Base-by-base conservation (phyloP, 306 rosid species). In the Begonia fuchsioides region DNA sequence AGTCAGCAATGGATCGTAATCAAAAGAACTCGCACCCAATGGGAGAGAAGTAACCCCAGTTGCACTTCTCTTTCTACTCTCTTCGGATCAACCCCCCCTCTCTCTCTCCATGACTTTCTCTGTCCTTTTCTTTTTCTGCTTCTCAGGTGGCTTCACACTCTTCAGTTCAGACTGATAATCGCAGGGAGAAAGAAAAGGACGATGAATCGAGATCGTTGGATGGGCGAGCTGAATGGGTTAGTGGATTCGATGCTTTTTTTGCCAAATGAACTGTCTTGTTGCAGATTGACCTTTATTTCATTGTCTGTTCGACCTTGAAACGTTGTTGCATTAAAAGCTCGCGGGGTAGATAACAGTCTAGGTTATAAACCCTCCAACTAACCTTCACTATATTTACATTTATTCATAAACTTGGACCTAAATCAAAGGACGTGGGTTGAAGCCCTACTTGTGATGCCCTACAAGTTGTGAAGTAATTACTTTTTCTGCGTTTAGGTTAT, bases 271-370 rank as follows among this genome's bases (percentile, higher is more conserved):
- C 14, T 10, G 45, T 41, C 45, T 41, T 41, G 12, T 41, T 41
- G 45, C 45, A 41, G 45, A 41, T 41, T 41, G 13, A 10, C 14
- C 45, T 41, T 41, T 41, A 5, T 10, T 41, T 41, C 45, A n/a
- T 41, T 41, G 45, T 41, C 45, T 41, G 45, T 41, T 41, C 45
- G 45, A 41, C 45, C 45, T 41, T 41, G 45, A 41, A 41, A 41
- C 5, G 35, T 26, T 26, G 3, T 26, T 26, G 35, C 35, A 26
- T 26, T 26, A 26, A 26, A 20, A 26, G 3, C 35, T 4, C 7
- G 0, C 7, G 8, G 4, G 35, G 35, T 26, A 26, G 35, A 26
- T 26, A 26, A 26, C 7, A 26, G 5, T 26, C 3, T 26, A 26
- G 35, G 35, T 26, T 26, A 4, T 26, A 26, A 26, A 26, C 35